A percentile compares a stretch with the other conserved stretches of the same genome.
Evolutionary conservation across 495 filamentous ascomycete species (phyloP).

Genomic region (Achaetomiella virescens): DNA sequence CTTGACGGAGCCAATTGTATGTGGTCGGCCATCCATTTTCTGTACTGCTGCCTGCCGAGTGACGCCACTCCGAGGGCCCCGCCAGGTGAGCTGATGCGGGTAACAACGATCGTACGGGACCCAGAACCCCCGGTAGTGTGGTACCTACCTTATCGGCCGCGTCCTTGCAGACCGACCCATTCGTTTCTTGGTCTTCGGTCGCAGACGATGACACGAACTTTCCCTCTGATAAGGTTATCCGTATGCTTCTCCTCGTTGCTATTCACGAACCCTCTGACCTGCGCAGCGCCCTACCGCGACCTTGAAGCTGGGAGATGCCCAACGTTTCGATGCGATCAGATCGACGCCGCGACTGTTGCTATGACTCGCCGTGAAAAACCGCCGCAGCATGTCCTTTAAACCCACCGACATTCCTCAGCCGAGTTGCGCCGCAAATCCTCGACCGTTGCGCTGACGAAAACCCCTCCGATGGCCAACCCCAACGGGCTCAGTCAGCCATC

Average conservation of each 20-base stretch:
- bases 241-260: no score
- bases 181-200: no score
- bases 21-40: not conserved
- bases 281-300: not conserved
- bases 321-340: not conserved
- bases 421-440: not conserved
- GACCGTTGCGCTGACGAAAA: not conserved
- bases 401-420: not conserved
- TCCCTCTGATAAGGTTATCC: no score
- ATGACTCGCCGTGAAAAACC: not conserved
- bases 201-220: no score
- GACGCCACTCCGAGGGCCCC: not conserved
- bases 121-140: no score
- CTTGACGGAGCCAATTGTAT: not conserved
- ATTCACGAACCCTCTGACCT: no score
- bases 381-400: constrained; percentile 15
- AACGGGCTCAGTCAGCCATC: constrained; percentile 17
- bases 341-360: not conserved
- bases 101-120: not conserved
- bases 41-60: not conserved
- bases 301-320: not conserved
- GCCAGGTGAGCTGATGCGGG: not conserved
- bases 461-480: constrained; percentile 20
- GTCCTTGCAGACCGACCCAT: no score
- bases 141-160: no score